A percentile compares a stretch with the other conserved stretches of the same genome.
Evolutionary conservation across 2,329 filamentous ascomycete genomes (phyloP).

Genomic region (Trichoderma koningiopsis): DNA sequence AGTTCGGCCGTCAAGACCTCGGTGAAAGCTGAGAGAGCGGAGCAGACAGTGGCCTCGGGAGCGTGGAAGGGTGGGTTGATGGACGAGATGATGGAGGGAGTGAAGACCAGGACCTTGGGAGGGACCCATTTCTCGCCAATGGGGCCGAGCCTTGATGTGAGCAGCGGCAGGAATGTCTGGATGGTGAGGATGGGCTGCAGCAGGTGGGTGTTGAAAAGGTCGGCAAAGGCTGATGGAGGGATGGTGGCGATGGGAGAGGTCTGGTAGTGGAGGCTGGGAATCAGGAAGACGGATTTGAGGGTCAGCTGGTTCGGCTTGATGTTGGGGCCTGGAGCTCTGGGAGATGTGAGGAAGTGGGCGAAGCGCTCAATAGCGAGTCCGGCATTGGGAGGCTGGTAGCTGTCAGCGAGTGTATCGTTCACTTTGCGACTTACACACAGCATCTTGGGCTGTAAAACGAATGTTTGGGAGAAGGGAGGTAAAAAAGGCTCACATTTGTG

Average conservation of each 20-base stretch:
- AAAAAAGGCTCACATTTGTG: slow-evolving; percentile 62
- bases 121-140: slow-evolving; percentile 54
- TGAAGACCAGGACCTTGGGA: slow-evolving; percentile 74
- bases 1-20: slow-evolving; percentile 80
- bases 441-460: background rate
- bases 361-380: slow-evolving; percentile 72
- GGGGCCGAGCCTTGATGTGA: slow-evolving; percentile 63
- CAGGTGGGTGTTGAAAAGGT: slow-evolving; percentile 89
- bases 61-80: slow-evolving; percentile 80
- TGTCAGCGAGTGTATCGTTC: background rate
- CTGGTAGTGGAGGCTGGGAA: slow-evolving; percentile 79
- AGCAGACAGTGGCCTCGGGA: slow-evolving; percentile 82
- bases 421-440: background rate
- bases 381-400: slow-evolving; percentile 63
- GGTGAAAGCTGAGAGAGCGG: slow-evolving; percentile 84
- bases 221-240: slow-evolving; percentile 79
- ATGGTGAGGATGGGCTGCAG: slow-evolving; percentile 86
- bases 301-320: slow-evolving; percentile 75
- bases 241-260: slow-evolving; percentile 84
- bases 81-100: slow-evolving; percentile 77
- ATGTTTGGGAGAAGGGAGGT: background rate
- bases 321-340: slow-evolving; percentile 75
- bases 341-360: slow-evolving; percentile 68
- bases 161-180: slow-evolving; percentile 83
- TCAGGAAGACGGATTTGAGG: slow-evolving; percentile 78